Conservation (phyloP, 1,284 basidiomycete genomes). For the Xerocomus tenax region DNA sequence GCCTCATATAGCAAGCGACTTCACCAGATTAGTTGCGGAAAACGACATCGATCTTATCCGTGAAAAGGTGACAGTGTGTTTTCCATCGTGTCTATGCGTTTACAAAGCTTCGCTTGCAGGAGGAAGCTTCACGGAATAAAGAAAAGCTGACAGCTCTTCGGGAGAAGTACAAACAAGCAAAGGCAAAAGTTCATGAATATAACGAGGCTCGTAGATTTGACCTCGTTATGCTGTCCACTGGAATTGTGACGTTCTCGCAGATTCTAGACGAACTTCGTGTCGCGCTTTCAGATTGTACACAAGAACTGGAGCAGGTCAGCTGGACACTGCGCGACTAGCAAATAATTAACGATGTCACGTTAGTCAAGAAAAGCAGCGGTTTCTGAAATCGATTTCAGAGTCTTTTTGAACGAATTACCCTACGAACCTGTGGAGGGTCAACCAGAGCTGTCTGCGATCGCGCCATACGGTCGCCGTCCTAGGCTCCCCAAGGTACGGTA, state of each 20-base stretch:
- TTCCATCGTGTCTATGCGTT: neutral
- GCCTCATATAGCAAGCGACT: conserved; percentile 8
- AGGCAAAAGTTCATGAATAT: conserved; percentile 15
- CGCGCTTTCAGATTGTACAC: conserved; percentile 11
- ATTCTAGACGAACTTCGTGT: conserved; percentile 16
- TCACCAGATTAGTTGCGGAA: conserved; percentile 13
- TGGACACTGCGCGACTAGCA: neutral
- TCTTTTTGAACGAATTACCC: conserved; percentile 1
- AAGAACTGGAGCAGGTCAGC: conserved; percentile 23
- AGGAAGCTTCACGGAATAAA: conserved; percentile 6
- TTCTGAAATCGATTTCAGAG: conserved; percentile 17
- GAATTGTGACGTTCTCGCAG: conserved; percentile 13
- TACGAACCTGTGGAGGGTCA: conserved; percentile 17
- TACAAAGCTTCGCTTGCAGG: conserved; percentile 9
- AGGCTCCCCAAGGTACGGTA: conserved; percentile 17
- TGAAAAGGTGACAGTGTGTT: conserved; percentile 13
- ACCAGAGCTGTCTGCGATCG: conserved; percentile 11
- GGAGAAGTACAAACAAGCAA: conserved; percentile 22
- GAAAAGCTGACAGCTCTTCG: conserved; percentile 14
- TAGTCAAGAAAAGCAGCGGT: conserved; percentile 12
- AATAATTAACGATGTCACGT: neutral
- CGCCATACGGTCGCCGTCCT: neutral
- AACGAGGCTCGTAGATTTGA: conserved; percentile 16
- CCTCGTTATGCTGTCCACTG: neutral
- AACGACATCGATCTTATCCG: conserved; percentile 14